Percentiles rank a stretch among this genome's conserved stretches.
phyloP scores from a whole-genome alignment of 768 basidiomycete species.

The Termitomyces titanicus region DNA sequence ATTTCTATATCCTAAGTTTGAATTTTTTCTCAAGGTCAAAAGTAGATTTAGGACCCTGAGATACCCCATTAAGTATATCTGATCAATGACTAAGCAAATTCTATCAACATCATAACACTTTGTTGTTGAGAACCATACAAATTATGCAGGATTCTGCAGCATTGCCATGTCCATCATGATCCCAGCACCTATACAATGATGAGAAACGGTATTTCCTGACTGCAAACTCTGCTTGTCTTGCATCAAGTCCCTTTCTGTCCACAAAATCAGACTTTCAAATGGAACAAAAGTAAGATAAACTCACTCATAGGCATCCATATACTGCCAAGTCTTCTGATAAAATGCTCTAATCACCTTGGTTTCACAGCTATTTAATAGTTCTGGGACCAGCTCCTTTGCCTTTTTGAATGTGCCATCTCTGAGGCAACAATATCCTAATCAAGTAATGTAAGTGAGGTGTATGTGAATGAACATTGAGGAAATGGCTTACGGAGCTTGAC shows the following conservation, averaged over 20 bases:
- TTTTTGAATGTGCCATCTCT: not conserved
- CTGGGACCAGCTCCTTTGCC: not conserved
- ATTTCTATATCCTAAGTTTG: not conserved
- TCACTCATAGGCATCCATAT: slow-evolving; percentile 17
- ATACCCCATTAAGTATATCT: not conserved
- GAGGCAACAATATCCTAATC: not conserved
- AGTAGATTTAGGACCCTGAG: not conserved
- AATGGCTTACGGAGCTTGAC: not conserved
- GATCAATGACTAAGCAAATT: not conserved
- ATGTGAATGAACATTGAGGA: not conserved
- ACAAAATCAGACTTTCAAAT: not conserved
- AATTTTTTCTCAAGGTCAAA: not conserved
- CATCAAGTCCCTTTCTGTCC: slow-evolving; percentile 2
- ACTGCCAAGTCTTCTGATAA: slow-evolving; percentile 12
- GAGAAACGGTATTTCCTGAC: not conserved
- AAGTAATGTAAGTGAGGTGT: not conserved
- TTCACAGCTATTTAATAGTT: slow-evolving; percentile 1
- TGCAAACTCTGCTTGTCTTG: slow-evolving; percentile 4
- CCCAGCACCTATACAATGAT: not conserved
- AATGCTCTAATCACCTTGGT: slow-evolving; percentile 10
- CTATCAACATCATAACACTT: not conserved
- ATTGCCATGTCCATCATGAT: slow-evolving; percentile 4
- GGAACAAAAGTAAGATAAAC: not conserved
- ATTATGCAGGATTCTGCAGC: not conserved
- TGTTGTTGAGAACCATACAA: not conserved